Percentiles rank a stretch among this genome's conserved stretches.
phyloP scores from a whole-genome alignment of 306 rosid species.

The Quercus gilva region DNA sequence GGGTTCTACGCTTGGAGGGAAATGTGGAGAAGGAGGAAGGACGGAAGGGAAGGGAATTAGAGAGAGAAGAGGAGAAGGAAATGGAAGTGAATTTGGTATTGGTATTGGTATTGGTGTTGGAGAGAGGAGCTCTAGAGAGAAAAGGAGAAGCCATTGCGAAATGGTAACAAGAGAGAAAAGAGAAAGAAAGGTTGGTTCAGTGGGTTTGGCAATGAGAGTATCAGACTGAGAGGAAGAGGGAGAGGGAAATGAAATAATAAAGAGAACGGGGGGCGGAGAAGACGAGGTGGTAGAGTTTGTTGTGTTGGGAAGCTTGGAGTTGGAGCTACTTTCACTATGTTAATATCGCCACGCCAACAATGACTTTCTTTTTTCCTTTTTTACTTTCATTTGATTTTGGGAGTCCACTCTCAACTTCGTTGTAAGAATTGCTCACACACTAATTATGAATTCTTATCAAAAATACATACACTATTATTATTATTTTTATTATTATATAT shows the following conservation, averaged over 20 bases:
- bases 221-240: background rate
- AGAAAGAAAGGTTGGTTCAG: background rate
- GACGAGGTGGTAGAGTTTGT: conserved; percentile 43
- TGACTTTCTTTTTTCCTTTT: background rate
- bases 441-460: no score
- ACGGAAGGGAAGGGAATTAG: conserved; percentile 39
- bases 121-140: conserved; percentile 24
- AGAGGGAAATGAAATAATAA: background rate
- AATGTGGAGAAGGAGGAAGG: conserved; percentile 28
- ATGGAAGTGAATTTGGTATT: conserved; percentile 23
- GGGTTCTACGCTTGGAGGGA: conserved; percentile 38
- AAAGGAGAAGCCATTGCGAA: conserved; percentile 38
- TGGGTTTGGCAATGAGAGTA: background rate
- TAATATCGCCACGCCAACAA: conserved; percentile 57
- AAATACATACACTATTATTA: no score
- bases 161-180: background rate
- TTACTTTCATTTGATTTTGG: background rate
- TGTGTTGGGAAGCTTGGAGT: conserved; percentile 21
- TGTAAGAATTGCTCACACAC: background rate
- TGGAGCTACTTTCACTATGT: conserved; percentile 36
- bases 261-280: conserved; percentile 39
- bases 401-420: background rate
- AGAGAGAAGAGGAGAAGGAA: conserved; percentile 61
- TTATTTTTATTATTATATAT: no score
- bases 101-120: conserved; percentile 11